A percentile compares a stretch with the other conserved stretches of the same genome.
Conservation (phyloP, 148 eudicot genomes). For the Hydrangea macrophylla region DNA sequence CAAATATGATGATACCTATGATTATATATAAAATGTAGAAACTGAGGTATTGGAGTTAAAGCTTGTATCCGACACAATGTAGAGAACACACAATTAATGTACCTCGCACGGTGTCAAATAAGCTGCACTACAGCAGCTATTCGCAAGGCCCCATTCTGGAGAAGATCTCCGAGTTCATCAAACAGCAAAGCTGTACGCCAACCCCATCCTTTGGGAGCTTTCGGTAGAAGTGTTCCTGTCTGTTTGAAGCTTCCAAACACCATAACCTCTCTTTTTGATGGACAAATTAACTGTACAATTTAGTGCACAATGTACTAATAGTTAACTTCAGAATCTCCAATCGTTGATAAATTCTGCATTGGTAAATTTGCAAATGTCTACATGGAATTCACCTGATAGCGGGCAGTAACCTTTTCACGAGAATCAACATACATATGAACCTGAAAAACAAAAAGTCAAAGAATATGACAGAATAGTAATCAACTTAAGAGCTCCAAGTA, state of each 20-base stretch:
- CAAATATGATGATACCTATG: no score
- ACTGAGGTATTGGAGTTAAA: no score
- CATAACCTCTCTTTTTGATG: slow-evolving; percentile 98
- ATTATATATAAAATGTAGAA: no score
- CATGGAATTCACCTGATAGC: slow-evolving; percentile 68
- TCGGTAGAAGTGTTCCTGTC: slow-evolving; percentile 89
- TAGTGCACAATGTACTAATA: not conserved
- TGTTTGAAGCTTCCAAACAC: slow-evolving; percentile 95
- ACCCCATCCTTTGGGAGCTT: slow-evolving; percentile 99
- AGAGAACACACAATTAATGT: not conserved
- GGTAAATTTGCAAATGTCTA: not conserved
- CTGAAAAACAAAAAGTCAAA: slow-evolving; percentile 38
- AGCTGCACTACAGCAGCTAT: slow-evolving; percentile 95
- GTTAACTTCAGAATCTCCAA: not conserved
- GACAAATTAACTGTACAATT: slow-evolving; percentile 68
- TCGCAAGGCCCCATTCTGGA: slow-evolving; percentile 84
- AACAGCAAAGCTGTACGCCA: slow-evolving; percentile 95
- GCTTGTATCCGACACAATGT: no score
- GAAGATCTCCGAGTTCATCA: slow-evolving; percentile 88
- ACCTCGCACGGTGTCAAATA: slow-evolving; percentile 42
- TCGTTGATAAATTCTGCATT: no score
- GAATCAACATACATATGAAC: slow-evolving; percentile 86
- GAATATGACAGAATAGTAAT: not conserved
- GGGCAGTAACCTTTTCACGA: slow-evolving; percentile 96
- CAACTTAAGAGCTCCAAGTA: not conserved